These are phyloP conservation scores for Barnettozyma botsteinii DNA, from an alignment of 805 yeast species.

Conservation along the genomic window DNA sequence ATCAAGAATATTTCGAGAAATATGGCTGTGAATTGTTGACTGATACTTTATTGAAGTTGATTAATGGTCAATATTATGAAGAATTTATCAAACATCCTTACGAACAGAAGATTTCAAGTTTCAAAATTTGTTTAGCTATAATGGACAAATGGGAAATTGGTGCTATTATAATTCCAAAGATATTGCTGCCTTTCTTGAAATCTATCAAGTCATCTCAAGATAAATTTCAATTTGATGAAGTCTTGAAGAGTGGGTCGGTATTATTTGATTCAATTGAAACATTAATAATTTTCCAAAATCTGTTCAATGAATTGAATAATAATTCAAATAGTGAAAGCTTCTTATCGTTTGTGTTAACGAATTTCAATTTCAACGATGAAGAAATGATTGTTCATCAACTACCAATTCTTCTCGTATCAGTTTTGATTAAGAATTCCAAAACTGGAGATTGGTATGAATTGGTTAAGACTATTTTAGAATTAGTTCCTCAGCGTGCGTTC, in stretches of 20 bases:
- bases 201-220: slow-evolving; percentile 34
- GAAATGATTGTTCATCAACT: slow-evolving; percentile 75
- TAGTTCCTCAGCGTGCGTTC: slow-evolving; percentile 61
- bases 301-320: slow-evolving; percentile 38
- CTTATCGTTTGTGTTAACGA: slow-evolving; percentile 51
- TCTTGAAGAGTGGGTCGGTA: slow-evolving; percentile 53
- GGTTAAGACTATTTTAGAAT: slow-evolving; percentile 38
- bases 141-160: slow-evolving; percentile 97
- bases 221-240: slow-evolving; percentile 33
- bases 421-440: slow-evolving; percentile 29
- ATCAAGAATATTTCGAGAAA: slow-evolving; percentile 44
- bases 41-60: slow-evolving; percentile 46
- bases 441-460: slow-evolving; percentile 33
- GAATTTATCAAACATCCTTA: slow-evolving; percentile 13
- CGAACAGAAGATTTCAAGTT: slow-evolving; percentile 42
- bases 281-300: slow-evolving; percentile 64
- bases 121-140: slow-evolving; percentile 61
- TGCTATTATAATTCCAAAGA: slow-evolving; percentile 57
- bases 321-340: slow-evolving; percentile 36
- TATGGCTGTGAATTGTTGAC: slow-evolving; percentile 49
- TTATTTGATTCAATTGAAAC: slow-evolving; percentile 89
- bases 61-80: slow-evolving; percentile 29
- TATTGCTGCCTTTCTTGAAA: slow-evolving; percentile 60
- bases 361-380: slow-evolving; percentile 77
- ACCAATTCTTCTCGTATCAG: slow-evolving; percentile 58